Percentiles rank a stretch among this genome's conserved stretches.
Conservation (phyloP, 2,329 filamentous ascomycete species). For the Apiospora aurea region DNA sequence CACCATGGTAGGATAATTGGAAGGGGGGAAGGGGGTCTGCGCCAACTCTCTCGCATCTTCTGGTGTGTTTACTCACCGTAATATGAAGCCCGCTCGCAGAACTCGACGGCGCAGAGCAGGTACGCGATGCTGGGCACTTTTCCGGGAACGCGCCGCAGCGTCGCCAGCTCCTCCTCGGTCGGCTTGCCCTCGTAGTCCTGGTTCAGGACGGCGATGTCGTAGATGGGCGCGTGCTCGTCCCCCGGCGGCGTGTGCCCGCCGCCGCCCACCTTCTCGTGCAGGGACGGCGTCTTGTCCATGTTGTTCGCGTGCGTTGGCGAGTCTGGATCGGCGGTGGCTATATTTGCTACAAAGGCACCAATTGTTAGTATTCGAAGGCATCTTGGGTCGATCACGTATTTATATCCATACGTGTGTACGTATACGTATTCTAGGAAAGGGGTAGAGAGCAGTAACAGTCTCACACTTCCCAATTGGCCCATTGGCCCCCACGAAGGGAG, state of each 20-base stretch:
- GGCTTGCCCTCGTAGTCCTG: constrained; percentile 46
- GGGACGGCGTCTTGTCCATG: not conserved
- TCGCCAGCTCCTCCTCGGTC: constrained; percentile 53
- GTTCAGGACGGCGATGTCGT: constrained; percentile 37
- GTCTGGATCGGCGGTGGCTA: not conserved
- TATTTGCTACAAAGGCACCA: not conserved
- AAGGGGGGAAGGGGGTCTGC: not conserved
- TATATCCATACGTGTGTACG: not conserved
- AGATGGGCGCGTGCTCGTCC: constrained; percentile 34
- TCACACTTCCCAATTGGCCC: not conserved
- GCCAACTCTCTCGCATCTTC: not conserved
- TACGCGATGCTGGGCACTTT: constrained; percentile 59
- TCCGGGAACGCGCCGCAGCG: constrained; percentile 51
- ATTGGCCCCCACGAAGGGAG: not conserved
- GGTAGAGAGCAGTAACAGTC: not conserved
- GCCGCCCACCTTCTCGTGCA: constrained; percentile 12
- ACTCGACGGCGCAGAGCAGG: constrained; percentile 64
- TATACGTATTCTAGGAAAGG: not conserved
- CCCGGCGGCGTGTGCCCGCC: constrained; percentile 7
- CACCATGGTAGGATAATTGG: not conserved
- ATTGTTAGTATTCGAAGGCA: not conserved
- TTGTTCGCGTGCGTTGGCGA: not conserved
- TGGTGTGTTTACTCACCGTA: constrained; percentile 53
- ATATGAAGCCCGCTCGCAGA: constrained; percentile 67
- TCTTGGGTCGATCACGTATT: not conserved